phyloP scores from a whole-genome alignment of 225 moss, liverwort and hornwort species.

The Neckera pumila region DNA sequence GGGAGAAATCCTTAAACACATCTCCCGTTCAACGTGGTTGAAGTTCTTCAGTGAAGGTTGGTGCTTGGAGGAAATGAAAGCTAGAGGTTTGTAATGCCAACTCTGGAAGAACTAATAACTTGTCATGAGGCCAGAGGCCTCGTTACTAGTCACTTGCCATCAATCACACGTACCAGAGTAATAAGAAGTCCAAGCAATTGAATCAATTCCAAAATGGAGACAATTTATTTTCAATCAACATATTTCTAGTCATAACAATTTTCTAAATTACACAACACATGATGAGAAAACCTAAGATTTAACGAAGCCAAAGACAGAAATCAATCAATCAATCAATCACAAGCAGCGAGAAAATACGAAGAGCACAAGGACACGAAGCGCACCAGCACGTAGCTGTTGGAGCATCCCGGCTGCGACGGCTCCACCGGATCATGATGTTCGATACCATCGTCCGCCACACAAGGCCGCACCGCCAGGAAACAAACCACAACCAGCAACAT shows the following conservation, averaged over 20 bases:
- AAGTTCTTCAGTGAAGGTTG: slow-evolving; percentile 3
- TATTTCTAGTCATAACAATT: background rate
- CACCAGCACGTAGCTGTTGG: slow-evolving; percentile 34
- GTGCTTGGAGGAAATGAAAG: slow-evolving; percentile 28
- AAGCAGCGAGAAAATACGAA: background rate
- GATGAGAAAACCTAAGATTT: background rate
- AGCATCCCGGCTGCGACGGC: slow-evolving; percentile 18
- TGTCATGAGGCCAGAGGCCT: no score
- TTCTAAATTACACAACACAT: background rate
- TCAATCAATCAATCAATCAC: background rate
- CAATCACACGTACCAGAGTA: background rate
- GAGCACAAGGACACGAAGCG: background rate
- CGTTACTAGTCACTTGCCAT: background rate
- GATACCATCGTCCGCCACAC: slow-evolving; percentile 12
- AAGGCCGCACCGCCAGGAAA: background rate
- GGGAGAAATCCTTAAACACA: slow-evolving; percentile 8
- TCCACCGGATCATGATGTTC: slow-evolving; percentile 16
- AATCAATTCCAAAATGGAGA: background rate
- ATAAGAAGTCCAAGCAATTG: background rate
- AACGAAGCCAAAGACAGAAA: background rate
- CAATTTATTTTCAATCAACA: background rate
- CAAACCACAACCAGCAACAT: background rate
- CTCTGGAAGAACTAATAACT: slow-evolving; percentile 23
- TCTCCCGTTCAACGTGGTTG: background rate
- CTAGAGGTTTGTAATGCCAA: slow-evolving; percentile 27